Conservation (phyloP, 352 stramenopile species). For the Phytophthora cactorum region DNA sequence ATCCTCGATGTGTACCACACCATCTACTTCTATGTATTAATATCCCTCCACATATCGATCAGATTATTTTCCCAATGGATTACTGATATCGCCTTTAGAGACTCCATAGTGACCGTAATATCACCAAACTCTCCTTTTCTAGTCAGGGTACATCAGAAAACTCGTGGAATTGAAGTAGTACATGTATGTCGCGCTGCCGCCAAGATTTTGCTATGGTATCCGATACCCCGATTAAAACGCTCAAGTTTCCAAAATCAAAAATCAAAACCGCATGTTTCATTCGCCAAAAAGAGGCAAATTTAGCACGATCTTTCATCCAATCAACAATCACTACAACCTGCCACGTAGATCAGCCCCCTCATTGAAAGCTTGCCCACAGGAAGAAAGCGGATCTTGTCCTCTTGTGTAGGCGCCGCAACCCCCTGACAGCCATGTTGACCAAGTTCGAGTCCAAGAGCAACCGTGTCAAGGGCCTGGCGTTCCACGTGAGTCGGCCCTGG, state of each 20-base stretch:
- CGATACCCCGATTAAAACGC: too few relatives aligned
- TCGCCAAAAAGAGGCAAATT: slow-evolving; percentile 1
- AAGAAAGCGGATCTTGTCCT: slow-evolving; percentile 17
- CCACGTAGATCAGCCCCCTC: slow-evolving; percentile 30
- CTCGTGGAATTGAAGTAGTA: too few relatives aligned
- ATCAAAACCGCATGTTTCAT: neutral
- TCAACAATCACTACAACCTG: slow-evolving; percentile 1
- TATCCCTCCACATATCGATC: too few relatives aligned
- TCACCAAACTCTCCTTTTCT: too few relatives aligned
- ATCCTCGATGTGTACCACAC: slow-evolving; percentile 17
- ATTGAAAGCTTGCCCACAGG: slow-evolving; percentile 10
- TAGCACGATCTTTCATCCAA: slow-evolving; percentile 16
- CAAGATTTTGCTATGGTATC: too few relatives aligned
- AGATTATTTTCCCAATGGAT: too few relatives aligned
- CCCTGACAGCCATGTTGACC: slow-evolving; percentile 91
- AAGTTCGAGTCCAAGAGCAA: slow-evolving; percentile 99
- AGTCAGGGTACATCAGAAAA: too few relatives aligned
- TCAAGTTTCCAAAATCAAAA: too few relatives aligned
- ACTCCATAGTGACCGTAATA: too few relatives aligned
- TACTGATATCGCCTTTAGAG: too few relatives aligned
- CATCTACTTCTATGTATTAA: neutral
- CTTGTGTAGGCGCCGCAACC: neutral
- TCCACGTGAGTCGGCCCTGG: slow-evolving; percentile 98
- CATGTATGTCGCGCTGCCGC: too few relatives aligned
- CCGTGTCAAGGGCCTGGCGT: slow-evolving; percentile 99